Base-by-base conservation (phyloP, 2,329 filamentous ascomycete species). In the Huntiella moniliformis region DNA sequence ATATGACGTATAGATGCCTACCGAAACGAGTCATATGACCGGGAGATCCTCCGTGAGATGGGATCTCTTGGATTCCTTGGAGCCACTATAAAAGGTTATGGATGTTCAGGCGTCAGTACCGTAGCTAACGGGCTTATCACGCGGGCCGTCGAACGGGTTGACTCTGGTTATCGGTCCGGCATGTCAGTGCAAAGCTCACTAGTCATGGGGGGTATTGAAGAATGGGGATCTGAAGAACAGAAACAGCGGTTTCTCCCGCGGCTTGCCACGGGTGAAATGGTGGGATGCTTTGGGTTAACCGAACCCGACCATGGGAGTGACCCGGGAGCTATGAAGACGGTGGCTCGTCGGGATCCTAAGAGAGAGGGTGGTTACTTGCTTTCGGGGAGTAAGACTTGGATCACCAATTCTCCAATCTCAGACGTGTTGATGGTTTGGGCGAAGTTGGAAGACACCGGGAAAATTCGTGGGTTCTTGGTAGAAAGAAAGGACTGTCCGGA, bases 291-390 rank as follows among this genome's bases (percentile, higher is more conserved):
- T 62, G 86, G 87, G 16, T 63, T 94, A 55, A 94, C 87, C 1
- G 86, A 94, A 62, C 86, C 87, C 46, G 92, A 94, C 60, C 86
- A 94, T 60, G 86, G 86, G 50, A 91, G 82, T 47, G 87, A 94
- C 58, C 86, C 86, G 4, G 86, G 85, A 11, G 83, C 80, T 33
- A 88, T 94, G 84, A 86, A 94, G 68, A 85, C 80, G 4, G 70
- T 73, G 7, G 87, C 86, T n/a, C 84, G 78, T 58, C 77, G 79
- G 42, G 85, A 94, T 58, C 82, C 85, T 4, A 78, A 74, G 5
- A 87, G 87, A 67, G 79, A 82, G 56, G 86, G 85, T 1, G 84
- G 85, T 60, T 82, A 79, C 55, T 73, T 77, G 38, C 64, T 94
- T 33, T 84, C 78, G 39, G 86, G 86, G 1, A 67, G 82, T 42